Conservation (phyloP, 2,329 filamentous ascomycete species). For the Onygenales sp. region DNA sequence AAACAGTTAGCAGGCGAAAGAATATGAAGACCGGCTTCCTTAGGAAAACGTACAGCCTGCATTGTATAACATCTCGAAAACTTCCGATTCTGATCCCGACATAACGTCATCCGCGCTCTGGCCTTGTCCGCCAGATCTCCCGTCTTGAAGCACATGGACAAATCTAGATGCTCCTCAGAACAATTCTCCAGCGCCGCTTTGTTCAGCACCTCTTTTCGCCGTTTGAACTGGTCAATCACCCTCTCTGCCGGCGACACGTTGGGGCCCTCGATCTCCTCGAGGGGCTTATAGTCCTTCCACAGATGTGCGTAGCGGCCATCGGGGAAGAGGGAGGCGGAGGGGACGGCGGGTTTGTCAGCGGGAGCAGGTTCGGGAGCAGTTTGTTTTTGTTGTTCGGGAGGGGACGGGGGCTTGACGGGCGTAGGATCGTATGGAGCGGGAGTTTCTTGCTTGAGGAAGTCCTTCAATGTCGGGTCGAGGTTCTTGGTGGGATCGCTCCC, state of each 20-base stretch:
- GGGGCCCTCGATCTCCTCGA: conserved; percentile 57
- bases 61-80: conserved; percentile 85
- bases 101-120: conserved; percentile 58
- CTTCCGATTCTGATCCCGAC: conserved; percentile 61
- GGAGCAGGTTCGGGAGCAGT: conserved; percentile 13
- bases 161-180: conserved; percentile 71
- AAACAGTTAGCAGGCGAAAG: neutral
- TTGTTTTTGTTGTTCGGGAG: conserved; percentile 4
- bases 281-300: conserved; percentile 83
- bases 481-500: conserved; percentile 54
- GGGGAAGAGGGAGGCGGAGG: conserved; percentile 49
- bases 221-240: conserved; percentile 75
- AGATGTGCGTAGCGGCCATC: conserved; percentile 74
- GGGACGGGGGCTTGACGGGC: conserved; percentile 14
- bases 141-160: conserved; percentile 70
- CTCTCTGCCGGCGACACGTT: conserved; percentile 73
- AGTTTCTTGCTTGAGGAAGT: conserved; percentile 76
- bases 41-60: conserved; percentile 55
- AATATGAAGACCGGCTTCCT: neutral
- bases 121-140: conserved; percentile 56
- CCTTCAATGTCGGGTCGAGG: conserved; percentile 72
- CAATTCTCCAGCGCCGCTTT: conserved; percentile 87
- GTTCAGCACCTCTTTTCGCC: conserved; percentile 67
- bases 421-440: conserved; percentile 55
- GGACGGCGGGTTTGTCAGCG: conserved; percentile 25